Percentiles rank a stretch among this genome's conserved stretches.
phyloP scores from a whole-genome alignment of 495 filamentous ascomycete genomes.

The Aspergillus homomorphus region DNA sequence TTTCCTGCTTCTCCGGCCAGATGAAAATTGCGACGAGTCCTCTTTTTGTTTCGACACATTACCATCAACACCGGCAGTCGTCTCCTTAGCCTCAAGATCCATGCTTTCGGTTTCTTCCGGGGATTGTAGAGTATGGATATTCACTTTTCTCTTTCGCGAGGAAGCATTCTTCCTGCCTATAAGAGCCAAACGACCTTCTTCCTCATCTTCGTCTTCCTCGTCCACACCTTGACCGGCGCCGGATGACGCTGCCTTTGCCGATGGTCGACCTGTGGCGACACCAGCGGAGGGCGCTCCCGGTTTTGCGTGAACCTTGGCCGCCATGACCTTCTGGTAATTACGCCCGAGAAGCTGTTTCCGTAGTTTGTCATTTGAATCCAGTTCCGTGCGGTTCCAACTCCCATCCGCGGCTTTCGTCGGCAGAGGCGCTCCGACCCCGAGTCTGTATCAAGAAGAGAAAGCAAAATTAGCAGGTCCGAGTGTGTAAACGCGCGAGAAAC shows the following conservation, averaged over 20 bases:
- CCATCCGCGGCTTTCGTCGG: conserved; percentile 40
- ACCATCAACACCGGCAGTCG: conserved; percentile 14
- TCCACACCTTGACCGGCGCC: conserved; percentile 15
- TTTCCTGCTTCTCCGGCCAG: conserved; percentile 28
- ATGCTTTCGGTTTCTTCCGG: conserved; percentile 2
- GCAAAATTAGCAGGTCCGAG: background rate
- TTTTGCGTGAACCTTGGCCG: conserved; percentile 18
- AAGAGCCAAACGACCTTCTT: conserved; percentile 56
- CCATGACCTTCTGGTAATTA: conserved; percentile 43
- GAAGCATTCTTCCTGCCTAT: conserved; percentile 42
- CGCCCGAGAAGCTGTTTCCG: conserved; percentile 48
- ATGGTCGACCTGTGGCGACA: background rate
- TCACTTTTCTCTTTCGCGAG: conserved; percentile 25
- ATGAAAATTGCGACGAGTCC: conserved; percentile 17
- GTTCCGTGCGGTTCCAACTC: conserved; percentile 39
- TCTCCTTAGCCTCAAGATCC: background rate
- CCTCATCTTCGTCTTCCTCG: conserved; percentile 50
- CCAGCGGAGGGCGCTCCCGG: conserved; percentile 11
- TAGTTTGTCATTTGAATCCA: conserved; percentile 44
- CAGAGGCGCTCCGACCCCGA: conserved; percentile 47
- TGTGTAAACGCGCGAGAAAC: background rate
- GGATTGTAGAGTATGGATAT: conserved; percentile 4
- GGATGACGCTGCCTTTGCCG: background rate
- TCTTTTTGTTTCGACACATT: conserved; percentile 8
- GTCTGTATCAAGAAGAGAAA: conserved; percentile 25